Conservation (phyloP, 306 rosid species). For the Begonia loranthoides region DNA sequence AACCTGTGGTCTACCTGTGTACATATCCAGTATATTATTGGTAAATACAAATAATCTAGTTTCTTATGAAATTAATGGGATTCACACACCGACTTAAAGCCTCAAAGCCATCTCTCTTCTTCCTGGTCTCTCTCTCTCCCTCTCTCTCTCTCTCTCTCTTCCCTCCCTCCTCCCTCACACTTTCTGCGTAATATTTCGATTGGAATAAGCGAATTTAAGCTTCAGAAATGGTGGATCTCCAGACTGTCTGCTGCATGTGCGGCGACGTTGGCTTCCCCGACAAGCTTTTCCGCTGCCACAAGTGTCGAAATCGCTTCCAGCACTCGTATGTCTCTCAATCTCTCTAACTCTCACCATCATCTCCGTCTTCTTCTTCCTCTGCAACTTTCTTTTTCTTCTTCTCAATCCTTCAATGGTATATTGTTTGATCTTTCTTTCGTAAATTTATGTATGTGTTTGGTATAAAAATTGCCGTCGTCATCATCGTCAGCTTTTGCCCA, state of each 20-base stretch:
- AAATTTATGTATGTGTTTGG: neutral
- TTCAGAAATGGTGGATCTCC: slow-evolving; percentile 55
- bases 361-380: slow-evolving; percentile 6
- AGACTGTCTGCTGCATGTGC: slow-evolving; percentile 87
- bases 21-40: neutral
- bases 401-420: neutral
- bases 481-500: no score
- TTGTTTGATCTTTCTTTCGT: no score
- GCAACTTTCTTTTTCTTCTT: neutral
- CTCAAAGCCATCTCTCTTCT: slow-evolving; percentile 10
- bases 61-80: slow-evolving; percentile 9
- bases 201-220: neutral
- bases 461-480: neutral
- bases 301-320: slow-evolving; percentile 74
- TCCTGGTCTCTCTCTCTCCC: slow-evolving; percentile 19
- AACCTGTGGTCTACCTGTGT: slow-evolving; percentile 44
- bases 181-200: neutral
- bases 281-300: slow-evolving; percentile 90
- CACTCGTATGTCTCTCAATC: slow-evolving; percentile 47
- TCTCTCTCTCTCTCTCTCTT: slow-evolving; percentile 4
- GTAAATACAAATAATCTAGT: neutral
- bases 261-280: slow-evolving; percentile 90
- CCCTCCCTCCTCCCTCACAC: slow-evolving; percentile 5
- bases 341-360: neutral
- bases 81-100: slow-evolving; percentile 46